phyloP scores from a whole-genome alignment of 225 moss, liverwort and hornwort species.

The Bryum argenteum region DNA sequence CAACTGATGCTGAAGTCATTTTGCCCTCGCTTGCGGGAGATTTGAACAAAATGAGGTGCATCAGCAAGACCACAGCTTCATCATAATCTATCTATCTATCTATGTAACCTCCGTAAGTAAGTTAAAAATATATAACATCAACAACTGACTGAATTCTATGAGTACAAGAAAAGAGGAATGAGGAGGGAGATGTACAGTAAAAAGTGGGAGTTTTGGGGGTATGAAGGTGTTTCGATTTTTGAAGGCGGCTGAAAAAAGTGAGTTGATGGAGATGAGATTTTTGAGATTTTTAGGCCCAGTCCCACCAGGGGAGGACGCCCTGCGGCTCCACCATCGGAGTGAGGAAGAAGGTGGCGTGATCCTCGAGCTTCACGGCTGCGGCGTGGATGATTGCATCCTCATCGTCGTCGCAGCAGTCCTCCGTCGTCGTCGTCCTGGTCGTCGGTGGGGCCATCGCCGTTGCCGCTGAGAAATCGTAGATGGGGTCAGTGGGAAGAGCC shows the following conservation, averaged over 20 bases:
- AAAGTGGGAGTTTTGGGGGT: too few species aligned
- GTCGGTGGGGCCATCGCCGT: too few species aligned
- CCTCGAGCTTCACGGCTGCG: constrained; percentile 46
- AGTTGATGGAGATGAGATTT: too few species aligned
- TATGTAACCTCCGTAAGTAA: too few species aligned
- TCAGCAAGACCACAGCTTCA: constrained; percentile 42
- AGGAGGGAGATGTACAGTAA: too few species aligned
- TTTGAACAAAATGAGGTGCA: constrained; percentile 50
- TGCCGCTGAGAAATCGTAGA: too few species aligned
- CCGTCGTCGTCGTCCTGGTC: too few species aligned
- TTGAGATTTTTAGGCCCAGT: constrained; percentile 30
- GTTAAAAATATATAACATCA: background rate
- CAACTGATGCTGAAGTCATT: constrained; percentile 47
- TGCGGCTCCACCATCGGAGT: constrained; percentile 37
- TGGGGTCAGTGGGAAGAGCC: background rate
- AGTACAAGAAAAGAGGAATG: background rate
- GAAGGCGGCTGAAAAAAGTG: background rate
- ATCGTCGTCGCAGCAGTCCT: constrained; percentile 9
- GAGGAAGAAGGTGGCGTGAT: constrained; percentile 37
- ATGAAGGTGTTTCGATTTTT: background rate
- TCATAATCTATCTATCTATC: background rate
- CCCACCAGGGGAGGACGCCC: constrained; percentile 45
- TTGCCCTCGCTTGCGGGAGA: constrained; percentile 44
- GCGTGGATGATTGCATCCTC: constrained; percentile 22
- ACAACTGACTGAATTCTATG: background rate